Base-by-base conservation (phyloP, 371 early-diverging fungal species). In the Syncephalastrum contaminatum region DNA sequence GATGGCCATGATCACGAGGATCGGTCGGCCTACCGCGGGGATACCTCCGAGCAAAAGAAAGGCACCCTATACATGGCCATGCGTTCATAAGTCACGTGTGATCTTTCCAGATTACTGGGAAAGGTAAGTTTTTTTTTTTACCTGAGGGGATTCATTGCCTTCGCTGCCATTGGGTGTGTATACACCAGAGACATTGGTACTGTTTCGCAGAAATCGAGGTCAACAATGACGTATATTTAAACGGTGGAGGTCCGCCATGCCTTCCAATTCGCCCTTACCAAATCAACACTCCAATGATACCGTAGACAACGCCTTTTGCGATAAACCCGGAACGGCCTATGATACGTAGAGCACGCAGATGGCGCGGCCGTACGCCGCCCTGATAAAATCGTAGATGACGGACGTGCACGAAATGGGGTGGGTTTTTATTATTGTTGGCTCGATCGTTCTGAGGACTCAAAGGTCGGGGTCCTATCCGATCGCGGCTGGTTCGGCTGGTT, bases 221-320 rank as follows among this genome's bases (percentile, higher is more conserved):
- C 36, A 30, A 30, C 36, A 30, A 30, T 30, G 36, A 30, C 36
- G 36, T 30, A 30, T 30, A 5, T 30, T 12, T 8, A 30, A 30
- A 30, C 2, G 36, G 10, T 30, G 10, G 8, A 30, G 10, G 25
- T 30, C 36, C 36, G 36, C 10, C 36, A 6, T 30, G 36, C 10
- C 36, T 30, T 10, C 10, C 25, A 12, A 30, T 30, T 30, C 2
- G 10, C 10, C 36, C 36, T 30, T 30, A 30, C 36, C 36, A 30
- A 30, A 72, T 72, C 24, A 77, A 56, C 0, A 72, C 75, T 27
- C 78, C 75, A 46, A 77, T 77, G 47, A 72, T 67, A 2, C 75
- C 78, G 48, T 77, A 77, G 1, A 77, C 78, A 21, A 77, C 53
- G 10, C 69, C 78, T 60, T 77, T 77, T 4, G 75, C 75, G 19